A percentile compares a stretch with the other conserved stretches of the same genome.
These are phyloP conservation scores for Salix koriyanagi DNA, from an alignment of 345 rosid species.

Conservation along the genomic window DNA sequence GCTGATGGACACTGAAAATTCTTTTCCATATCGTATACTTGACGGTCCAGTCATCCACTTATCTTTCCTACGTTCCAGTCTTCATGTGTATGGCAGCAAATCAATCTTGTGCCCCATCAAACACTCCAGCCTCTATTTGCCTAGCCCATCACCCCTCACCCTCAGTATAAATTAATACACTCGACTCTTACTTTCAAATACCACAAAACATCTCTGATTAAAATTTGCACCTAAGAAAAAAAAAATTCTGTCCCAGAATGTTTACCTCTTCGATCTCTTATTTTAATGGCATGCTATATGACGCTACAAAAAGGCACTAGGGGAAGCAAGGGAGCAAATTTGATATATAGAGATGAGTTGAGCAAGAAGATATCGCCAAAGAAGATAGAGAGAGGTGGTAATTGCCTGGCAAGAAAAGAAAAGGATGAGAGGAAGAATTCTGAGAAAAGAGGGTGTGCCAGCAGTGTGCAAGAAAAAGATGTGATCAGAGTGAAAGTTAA, in stretches of 20 bases:
- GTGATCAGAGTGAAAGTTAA: slow-evolving; percentile 49
- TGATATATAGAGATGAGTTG: slow-evolving; percentile 31
- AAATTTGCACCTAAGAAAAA: background rate
- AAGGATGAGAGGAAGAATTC: background rate
- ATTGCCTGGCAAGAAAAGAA: background rate
- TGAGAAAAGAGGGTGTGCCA: slow-evolving; percentile 11
- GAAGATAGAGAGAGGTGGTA: slow-evolving; percentile 11
- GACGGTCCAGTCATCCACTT: background rate
- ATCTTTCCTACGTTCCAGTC: background rate
- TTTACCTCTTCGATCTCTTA: background rate
- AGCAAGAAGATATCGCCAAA: slow-evolving; percentile 17
- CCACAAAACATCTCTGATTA: background rate
- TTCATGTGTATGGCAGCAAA: background rate
- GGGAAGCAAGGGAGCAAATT: slow-evolving; percentile 1
- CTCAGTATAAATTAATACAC: background rate
- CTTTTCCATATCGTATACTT: background rate
- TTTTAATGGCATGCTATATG: background rate
- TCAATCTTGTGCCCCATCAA: background rate
- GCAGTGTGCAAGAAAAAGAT: slow-evolving; percentile 4
- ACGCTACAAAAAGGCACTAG: background rate
- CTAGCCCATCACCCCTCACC: too few relatives aligned
- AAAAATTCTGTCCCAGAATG: background rate
- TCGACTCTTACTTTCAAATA: background rate
- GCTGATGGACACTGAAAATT: background rate
- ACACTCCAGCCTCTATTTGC: background rate